Evolutionary conservation across 805 yeast genomes (phyloP).

Genomic region (Candida jianshihensis): DNA sequence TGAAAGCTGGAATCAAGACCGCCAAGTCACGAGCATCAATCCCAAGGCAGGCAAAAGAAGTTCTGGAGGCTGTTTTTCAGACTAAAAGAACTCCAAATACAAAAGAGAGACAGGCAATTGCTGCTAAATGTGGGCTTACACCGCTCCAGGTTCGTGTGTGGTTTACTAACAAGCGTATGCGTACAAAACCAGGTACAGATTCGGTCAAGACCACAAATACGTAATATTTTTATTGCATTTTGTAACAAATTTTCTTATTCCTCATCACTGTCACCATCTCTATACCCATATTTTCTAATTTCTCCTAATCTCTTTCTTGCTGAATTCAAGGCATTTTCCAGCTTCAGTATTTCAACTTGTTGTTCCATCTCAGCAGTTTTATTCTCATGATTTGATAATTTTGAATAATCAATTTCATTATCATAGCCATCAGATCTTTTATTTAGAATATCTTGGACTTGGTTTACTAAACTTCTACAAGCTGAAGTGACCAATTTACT

Average conservation of each 20-base stretch:
- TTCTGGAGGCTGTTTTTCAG: slow-evolving; percentile 19
- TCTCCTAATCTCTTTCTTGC: slow-evolving; percentile 83
- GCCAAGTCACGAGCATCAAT: slow-evolving; percentile 7
- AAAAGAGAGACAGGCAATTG: slow-evolving; percentile 23
- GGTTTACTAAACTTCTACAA: slow-evolving; percentile 62
- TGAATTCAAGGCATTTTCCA: slow-evolving; percentile 62
- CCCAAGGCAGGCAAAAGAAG: slow-evolving; percentile 4
- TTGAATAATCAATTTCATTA: slow-evolving; percentile 55
- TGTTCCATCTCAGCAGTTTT: slow-evolving; percentile 88
- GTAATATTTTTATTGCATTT: no score
- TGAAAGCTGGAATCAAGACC: neutral
- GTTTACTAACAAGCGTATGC: slow-evolving; percentile 28
- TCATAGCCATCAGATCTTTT: slow-evolving; percentile 26
- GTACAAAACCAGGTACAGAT: slow-evolving; percentile 1
- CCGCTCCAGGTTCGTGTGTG: slow-evolving; percentile 28
- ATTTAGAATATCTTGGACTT: slow-evolving; percentile 56
- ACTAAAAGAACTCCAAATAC: slow-evolving; percentile 23
- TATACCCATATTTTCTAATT: slow-evolving; percentile 72
- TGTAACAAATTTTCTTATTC: no score
- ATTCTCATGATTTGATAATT: slow-evolving; percentile 68
- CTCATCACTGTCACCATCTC: slow-evolving; percentile 55
- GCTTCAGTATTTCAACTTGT: slow-evolving; percentile 80
- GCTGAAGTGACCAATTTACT: slow-evolving; percentile 68
- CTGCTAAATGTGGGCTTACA: slow-evolving; percentile 23
- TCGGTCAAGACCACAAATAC: no score